Evolutionary conservation across 1,139 yeast genomes (phyloP).

Genomic region (Kodamaea sp.): DNA sequence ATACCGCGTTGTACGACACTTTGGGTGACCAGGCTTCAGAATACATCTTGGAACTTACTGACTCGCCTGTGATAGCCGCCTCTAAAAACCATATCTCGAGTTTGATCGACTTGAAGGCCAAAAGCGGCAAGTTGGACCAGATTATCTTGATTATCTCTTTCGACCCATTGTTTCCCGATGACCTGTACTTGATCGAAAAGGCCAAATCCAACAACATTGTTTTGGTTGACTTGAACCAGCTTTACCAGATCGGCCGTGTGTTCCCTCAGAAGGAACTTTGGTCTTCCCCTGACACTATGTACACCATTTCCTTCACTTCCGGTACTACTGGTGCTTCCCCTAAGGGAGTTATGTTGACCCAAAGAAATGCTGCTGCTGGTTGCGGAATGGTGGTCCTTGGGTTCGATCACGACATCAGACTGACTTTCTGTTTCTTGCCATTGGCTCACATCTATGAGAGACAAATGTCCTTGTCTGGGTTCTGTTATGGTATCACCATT

Average conservation of each 20-base stretch:
- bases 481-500: conserved; percentile 18
- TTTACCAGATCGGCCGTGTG: conserved; percentile 54
- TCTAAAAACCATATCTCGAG: conserved; percentile 18
- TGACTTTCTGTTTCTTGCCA: conserved; percentile 23
- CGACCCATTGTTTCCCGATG: conserved; percentile 22
- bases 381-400: conserved; percentile 29
- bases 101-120: conserved; percentile 19
- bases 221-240: conserved; percentile 45
- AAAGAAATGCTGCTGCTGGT: conserved; percentile 54
- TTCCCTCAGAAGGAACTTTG: conserved; percentile 47
- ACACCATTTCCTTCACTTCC: conserved; percentile 75
- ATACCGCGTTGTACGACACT: conserved; percentile 30
- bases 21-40: conserved; percentile 25
- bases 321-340: conserved; percentile 74
- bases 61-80: conserved; percentile 23
- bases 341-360: conserved; percentile 70
- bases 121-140: conserved; percentile 16
- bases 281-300: conserved; percentile 54
- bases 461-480: conserved; percentile 16
- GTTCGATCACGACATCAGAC: conserved; percentile 9
- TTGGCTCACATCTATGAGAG: conserved; percentile 30
- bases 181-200: conserved; percentile 15
- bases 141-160: conserved; percentile 22
- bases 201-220: conserved; percentile 13
- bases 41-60: conserved; percentile 23